A percentile compares a stretch with the other conserved stretches of the same genome.
These are phyloP conservation scores for Umbelopsis sp. DNA, from an alignment of 371 early-diverging fungal species.

Conservation along the genomic window DNA sequence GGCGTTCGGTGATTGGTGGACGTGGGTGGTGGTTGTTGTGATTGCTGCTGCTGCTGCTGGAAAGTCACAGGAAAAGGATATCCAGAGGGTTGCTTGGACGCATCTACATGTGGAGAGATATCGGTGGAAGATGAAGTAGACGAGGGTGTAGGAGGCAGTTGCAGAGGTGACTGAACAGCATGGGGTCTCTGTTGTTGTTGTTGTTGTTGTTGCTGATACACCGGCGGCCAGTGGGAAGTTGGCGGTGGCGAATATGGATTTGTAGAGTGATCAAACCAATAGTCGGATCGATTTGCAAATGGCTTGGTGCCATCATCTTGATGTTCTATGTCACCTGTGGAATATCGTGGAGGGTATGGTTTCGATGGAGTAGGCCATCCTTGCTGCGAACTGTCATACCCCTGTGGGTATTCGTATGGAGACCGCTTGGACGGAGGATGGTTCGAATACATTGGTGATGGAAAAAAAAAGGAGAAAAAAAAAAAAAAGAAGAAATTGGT, in stretches of 20 bases:
- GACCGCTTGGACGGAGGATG: slow-evolving; percentile 12
- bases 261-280: slow-evolving; percentile 12
- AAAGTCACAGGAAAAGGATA: slow-evolving; percentile 15
- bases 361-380: not conserved
- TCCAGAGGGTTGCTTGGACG: slow-evolving; percentile 3
- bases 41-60: not conserved
- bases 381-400: slow-evolving; percentile 13
- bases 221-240: not conserved
- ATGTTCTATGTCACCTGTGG: not conserved
- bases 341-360: not conserved
- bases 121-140: slow-evolving; percentile 12
- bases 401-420: slow-evolving; percentile 15
- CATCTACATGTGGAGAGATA: slow-evolving; percentile 14
- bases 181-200: slow-evolving; percentile 3
- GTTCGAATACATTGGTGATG: not conserved
- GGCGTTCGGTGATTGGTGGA: slow-evolving; percentile 9
- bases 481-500: not conserved
- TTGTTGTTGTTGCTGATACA: slow-evolving; percentile 8
- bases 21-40: not conserved
- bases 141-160: not conserved
- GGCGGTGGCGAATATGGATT: slow-evolving; percentile 12
- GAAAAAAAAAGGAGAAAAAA: not conserved
- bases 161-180: slow-evolving; percentile 5
- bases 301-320: not conserved
- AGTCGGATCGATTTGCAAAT: not conserved